Evolutionary conservation across 768 basidiomycete species (phyloP).

Genomic region (Melanogaster broomeanus): DNA sequence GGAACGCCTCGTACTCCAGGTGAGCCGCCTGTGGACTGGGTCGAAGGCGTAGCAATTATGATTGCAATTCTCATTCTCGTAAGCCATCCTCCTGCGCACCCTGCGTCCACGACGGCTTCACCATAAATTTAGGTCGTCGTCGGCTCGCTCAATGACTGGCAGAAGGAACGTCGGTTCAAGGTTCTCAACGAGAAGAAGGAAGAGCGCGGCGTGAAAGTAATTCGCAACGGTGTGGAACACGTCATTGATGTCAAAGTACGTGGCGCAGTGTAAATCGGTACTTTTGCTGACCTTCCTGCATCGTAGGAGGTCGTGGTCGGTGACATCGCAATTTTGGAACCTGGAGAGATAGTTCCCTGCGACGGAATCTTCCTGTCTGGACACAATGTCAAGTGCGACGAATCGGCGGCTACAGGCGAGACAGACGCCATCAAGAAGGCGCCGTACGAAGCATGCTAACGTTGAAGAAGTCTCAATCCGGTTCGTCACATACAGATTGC

Average conservation of each 20-base stretch:
- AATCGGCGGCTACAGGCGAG: constrained; percentile 96
- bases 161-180: constrained; percentile 96
- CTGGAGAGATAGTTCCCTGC: constrained; percentile 94
- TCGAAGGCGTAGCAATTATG: constrained; percentile 88
- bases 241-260: constrained; percentile 80
- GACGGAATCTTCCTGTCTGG: constrained; percentile 94
- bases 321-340: constrained; percentile 88
- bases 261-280: neutral
- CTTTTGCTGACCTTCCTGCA: constrained; percentile 16
- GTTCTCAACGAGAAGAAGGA: constrained; percentile 93
- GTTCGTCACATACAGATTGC: constrained; percentile 73
- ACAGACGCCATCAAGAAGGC: constrained; percentile 93
- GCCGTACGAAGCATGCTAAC: constrained; percentile 73
- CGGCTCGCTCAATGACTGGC: constrained; percentile 96
- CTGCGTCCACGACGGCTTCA: neutral
- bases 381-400: constrained; percentile 94
- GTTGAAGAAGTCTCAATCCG: constrained; percentile 38
- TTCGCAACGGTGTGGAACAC: constrained; percentile 68
- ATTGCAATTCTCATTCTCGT: constrained; percentile 77
- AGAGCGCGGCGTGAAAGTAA: constrained; percentile 85
- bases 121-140: constrained; percentile 65
- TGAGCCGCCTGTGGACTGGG: constrained; percentile 91
- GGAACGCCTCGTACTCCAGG: constrained; percentile 60
- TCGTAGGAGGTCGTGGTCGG: constrained; percentile 88
- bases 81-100: constrained; percentile 24